A percentile compares a stretch with the other conserved stretches of the same genome.
These are phyloP conservation scores for Sporothrix humicola DNA, from an alignment of 2,329 filamentous ascomycete genomes.

Conservation along the genomic window DNA sequence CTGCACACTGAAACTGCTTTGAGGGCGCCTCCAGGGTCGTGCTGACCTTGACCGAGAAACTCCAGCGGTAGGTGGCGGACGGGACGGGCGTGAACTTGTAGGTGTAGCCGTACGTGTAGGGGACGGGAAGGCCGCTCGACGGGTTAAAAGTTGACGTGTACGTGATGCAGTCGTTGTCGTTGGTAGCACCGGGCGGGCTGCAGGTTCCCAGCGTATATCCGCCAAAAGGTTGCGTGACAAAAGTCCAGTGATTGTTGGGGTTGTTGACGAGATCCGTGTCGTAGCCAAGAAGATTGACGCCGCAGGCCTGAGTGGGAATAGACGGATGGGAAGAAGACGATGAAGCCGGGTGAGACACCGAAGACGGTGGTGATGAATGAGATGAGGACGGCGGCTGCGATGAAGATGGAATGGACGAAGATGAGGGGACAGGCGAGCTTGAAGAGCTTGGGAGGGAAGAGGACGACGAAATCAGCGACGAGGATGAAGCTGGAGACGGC, in stretches of 20 bases:
- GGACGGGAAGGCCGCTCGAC: neutral
- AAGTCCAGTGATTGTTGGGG: neutral
- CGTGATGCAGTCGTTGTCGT: neutral
- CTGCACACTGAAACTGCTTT: neutral
- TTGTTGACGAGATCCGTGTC: neutral
- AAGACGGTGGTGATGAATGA: too few species aligned
- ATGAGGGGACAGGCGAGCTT: too few species aligned
- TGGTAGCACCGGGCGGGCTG: neutral
- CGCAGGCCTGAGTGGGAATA: neutral
- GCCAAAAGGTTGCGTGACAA: neutral
- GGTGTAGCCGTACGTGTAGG: conserved; percentile 2
- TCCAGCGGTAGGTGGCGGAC: neutral
- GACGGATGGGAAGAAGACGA: neutral
- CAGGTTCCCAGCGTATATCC: neutral
- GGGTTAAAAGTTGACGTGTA: conserved; percentile 13
- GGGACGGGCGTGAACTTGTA: neutral
- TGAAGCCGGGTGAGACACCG: neutral
- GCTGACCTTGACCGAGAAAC: neutral
- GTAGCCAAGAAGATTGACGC: neutral
- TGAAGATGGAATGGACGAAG: too few species aligned
- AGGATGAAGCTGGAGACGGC: neutral
- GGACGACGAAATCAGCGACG: neutral
- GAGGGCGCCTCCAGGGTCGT: neutral
- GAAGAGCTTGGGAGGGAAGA: neutral
- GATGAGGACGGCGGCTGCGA: too few species aligned